A percentile compares a stretch with the other conserved stretches of the same genome.
phyloP scores from a whole-genome alignment of 352 stramenopile genomes.

The Peronospora farinosa region DNA sequence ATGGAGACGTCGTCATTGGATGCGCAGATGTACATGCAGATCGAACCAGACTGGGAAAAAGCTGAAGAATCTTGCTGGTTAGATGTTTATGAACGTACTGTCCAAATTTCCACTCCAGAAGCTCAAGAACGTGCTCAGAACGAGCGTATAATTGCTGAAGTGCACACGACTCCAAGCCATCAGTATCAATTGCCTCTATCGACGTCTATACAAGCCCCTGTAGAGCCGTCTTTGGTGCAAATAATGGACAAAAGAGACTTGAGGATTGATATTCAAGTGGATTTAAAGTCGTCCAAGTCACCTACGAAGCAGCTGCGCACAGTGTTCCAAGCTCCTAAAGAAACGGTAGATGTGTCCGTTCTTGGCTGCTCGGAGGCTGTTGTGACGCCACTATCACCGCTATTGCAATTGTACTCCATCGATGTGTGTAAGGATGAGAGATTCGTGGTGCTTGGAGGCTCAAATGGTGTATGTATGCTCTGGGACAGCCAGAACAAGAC shows the following conservation, averaged over 20 bases:
- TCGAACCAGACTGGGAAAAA: conserved; percentile 52
- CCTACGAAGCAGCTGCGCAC: conserved; percentile 16
- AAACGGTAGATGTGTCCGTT: conserved; percentile 27
- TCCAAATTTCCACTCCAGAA: conserved; percentile 15
- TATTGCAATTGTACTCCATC: conserved; percentile 41
- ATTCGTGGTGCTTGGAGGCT: conserved; percentile 43
- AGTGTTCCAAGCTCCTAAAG: conserved; percentile 53
- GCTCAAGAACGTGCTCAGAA: conserved; percentile 11
- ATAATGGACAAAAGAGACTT: conserved; percentile 30
- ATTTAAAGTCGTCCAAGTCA: conserved; percentile 3
- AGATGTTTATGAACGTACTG: conserved; percentile 47
- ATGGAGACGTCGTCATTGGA: conserved; percentile 6
- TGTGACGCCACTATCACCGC: not conserved
- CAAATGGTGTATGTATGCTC: conserved; percentile 47
- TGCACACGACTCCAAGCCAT: conserved; percentile 24
- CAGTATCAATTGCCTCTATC: conserved; percentile 43
- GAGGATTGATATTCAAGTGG: conserved; percentile 46
- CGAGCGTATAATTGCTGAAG: conserved; percentile 7
- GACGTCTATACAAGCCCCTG: not conserved
- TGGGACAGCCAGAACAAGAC: conserved; percentile 34
- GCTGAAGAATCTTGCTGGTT: conserved; percentile 35
- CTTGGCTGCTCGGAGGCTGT: not conserved
- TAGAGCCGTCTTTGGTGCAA: conserved; percentile 26
- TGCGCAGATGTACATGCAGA: conserved; percentile 46
- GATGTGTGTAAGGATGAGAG: conserved; percentile 49